A percentile compares a stretch with the other conserved stretches of the same genome.
These are phyloP conservation scores for Pezizomycotina sp. DNA, from an alignment of 2,329 filamentous ascomycete species.

Conservation along the genomic window DNA sequence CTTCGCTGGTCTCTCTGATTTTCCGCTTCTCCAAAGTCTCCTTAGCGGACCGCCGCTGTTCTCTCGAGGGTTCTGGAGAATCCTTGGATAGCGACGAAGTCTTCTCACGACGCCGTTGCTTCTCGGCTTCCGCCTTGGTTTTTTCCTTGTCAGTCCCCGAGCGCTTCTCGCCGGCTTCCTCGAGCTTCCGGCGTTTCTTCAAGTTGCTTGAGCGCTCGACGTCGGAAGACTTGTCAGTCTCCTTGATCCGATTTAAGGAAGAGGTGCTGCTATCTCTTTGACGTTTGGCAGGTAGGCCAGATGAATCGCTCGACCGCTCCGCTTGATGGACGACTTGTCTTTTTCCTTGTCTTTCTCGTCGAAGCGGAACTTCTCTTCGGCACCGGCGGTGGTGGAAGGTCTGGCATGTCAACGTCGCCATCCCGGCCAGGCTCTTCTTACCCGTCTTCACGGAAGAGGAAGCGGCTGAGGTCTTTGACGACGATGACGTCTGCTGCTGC, in stretches of 20 bases:
- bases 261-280: conserved; percentile 21
- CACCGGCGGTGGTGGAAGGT: conserved; percentile 12
- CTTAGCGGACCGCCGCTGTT: conserved; percentile 7
- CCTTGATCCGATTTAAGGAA: conserved; percentile 15
- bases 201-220: conserved; percentile 15
- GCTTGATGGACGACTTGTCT: conserved; percentile 9
- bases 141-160: conserved; percentile 4
- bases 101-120: too few species aligned
- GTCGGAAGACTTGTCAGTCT: conserved; percentile 20
- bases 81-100: too few species aligned
- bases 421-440: background rate
- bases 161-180: conserved; percentile 15
- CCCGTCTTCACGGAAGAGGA: conserved; percentile 2
- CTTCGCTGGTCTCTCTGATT: conserved; percentile 8
- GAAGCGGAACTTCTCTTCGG: conserved; percentile 12
- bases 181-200: conserved; percentile 20
- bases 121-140: background rate
- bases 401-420: conserved; percentile 2
- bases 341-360: conserved; percentile 19
- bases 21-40: conserved; percentile 14
- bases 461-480: conserved; percentile 1
- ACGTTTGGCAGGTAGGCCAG: conserved; percentile 17
- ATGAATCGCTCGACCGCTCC: conserved; percentile 17
- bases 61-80: too few species aligned
- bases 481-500: conserved; percentile 9